A percentile compares a stretch with the other conserved stretches of the same genome.
phyloP scores from a whole-genome alignment of 2,329 filamentous ascomycete species.

The Cladophialophora immunda region DNA sequence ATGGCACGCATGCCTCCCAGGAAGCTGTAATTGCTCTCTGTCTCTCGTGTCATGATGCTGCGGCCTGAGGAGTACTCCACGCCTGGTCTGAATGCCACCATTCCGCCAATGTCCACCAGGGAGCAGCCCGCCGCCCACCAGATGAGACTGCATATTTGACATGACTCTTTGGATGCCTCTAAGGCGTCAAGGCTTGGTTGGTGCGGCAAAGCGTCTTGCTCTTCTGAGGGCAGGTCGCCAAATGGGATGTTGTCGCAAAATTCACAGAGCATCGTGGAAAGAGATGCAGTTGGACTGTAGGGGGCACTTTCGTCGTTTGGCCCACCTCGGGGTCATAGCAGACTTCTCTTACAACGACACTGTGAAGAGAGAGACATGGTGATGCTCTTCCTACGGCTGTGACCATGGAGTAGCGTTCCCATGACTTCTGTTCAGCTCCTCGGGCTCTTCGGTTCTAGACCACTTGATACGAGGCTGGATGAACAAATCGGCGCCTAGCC shows the following conservation, averaged over 20 bases:
- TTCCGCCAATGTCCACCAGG: not conserved
- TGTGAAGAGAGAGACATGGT: not conserved
- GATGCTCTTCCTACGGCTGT: not conserved
- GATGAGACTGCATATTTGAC: not conserved
- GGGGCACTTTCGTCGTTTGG: not conserved
- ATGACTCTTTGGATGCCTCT: not conserved
- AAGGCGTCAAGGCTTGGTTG: not conserved
- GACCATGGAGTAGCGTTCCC: not conserved
- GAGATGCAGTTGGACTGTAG: not conserved
- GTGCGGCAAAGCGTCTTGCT: not conserved
- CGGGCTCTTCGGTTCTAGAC: not conserved
- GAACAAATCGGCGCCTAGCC: not conserved
- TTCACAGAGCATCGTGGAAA: not conserved
- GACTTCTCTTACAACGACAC: not conserved
- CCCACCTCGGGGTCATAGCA: not conserved
- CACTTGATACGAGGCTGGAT: not conserved
- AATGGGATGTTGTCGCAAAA: not conserved
- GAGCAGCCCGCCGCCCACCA: conserved; percentile 4
- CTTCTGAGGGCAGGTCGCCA: not conserved
- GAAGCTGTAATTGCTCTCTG: not conserved
- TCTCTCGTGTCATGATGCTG: not conserved
- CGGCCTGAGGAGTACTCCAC: not conserved
- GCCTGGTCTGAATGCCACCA: not conserved
- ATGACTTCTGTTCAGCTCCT: not conserved
- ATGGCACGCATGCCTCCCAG: not conserved